These are phyloP conservation scores for Aspergillus baeticus DNA, from an alignment of 495 filamentous ascomycete genomes.

Conservation along the genomic window DNA sequence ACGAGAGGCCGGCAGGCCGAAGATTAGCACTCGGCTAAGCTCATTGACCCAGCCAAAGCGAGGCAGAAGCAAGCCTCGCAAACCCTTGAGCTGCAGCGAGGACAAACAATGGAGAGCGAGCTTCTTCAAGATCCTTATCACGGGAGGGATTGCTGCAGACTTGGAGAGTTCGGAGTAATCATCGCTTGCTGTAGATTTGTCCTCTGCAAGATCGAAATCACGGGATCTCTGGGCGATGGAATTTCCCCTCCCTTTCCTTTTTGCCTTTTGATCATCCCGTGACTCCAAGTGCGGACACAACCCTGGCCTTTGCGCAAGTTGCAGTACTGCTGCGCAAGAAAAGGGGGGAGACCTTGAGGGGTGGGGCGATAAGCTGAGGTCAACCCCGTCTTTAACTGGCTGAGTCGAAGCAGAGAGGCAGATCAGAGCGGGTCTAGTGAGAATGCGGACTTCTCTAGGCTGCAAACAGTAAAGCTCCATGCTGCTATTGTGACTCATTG, in stretches of 20 bases:
- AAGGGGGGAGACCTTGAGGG: conserved; percentile 2
- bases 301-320: neutral
- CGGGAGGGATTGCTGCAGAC: neutral
- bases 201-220: neutral
- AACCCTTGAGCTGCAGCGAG: too few relatives aligned
- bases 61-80: neutral
- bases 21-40: neutral
- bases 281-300: conserved; percentile 10
- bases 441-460: conserved; percentile 16
- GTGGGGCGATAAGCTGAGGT: conserved; percentile 28
- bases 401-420: neutral
- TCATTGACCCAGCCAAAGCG: neutral
- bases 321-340: too few relatives aligned
- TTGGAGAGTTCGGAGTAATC: too few relatives aligned
- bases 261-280: neutral
- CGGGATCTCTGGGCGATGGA: too few relatives aligned
- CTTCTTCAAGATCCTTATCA: neutral
- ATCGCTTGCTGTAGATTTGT: neutral
- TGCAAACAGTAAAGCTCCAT: conserved; percentile 14
- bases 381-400: conserved; percentile 13
- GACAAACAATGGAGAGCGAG: neutral
- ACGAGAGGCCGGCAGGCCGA: neutral
- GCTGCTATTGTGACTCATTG: conserved; percentile 8
- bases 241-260: too few relatives aligned
- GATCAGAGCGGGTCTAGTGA: conserved; percentile 13